phyloP scores from a whole-genome alignment of 306 rosid genomes.

The Quercus suber region DNA sequence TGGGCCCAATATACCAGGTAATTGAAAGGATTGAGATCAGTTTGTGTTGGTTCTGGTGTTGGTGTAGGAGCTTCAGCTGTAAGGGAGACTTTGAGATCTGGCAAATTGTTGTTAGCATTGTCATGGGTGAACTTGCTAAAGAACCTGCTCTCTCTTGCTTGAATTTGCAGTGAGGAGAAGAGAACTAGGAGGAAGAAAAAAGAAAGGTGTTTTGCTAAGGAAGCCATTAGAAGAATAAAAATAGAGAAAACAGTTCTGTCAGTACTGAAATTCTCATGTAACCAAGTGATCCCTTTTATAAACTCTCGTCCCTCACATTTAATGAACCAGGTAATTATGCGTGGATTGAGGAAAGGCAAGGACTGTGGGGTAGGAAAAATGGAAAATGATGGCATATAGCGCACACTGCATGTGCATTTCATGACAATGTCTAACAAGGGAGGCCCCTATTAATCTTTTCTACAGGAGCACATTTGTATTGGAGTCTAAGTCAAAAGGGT shows the following conservation, averaged over 20 bases:
- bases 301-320: not conserved
- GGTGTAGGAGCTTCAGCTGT: constrained; percentile 15
- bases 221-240: constrained; percentile 39
- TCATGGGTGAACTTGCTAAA: constrained; percentile 46
- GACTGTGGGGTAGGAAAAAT: constrained; percentile 40
- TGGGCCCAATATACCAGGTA: too few species aligned
- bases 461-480: not conserved
- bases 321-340: constrained; percentile 42
- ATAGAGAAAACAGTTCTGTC: not conserved
- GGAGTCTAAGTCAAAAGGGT: constrained; percentile 30
- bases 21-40: too few species aligned
- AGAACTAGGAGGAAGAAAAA: constrained; percentile 37
- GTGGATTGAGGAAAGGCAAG: constrained; percentile 55
- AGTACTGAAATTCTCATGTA: not conserved
- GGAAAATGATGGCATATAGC: constrained; percentile 21
- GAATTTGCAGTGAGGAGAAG: constrained; percentile 40
- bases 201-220: constrained; percentile 31
- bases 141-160: constrained; percentile 50
- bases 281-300: constrained; percentile 35
- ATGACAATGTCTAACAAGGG: constrained; percentile 28
- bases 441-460: constrained; percentile 5
- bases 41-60: constrained; percentile 18
- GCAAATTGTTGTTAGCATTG: constrained; percentile 7
- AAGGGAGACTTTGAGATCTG: constrained; percentile 9
- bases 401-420: constrained; percentile 56